Evolutionary conservation across 2,329 filamentous ascomycete genomes (phyloP).

Genomic region (Aspergillus novoparasiticus): DNA sequence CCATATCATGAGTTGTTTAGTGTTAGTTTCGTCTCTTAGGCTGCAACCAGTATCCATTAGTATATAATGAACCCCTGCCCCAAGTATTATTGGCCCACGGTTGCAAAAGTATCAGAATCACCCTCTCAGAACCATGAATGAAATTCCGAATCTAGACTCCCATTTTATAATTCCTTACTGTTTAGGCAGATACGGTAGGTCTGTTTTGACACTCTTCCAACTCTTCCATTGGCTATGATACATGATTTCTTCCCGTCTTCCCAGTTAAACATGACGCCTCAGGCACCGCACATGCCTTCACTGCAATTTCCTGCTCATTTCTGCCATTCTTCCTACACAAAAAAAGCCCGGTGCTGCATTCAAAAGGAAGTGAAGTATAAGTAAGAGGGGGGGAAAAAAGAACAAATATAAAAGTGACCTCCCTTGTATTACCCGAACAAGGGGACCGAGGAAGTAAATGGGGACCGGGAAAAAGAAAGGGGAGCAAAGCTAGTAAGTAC

Average conservation of each 20-base stretch:
- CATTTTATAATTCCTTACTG: neutral
- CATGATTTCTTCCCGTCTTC: slow-evolving; percentile 3
- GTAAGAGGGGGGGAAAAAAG: neutral
- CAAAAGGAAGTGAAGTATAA: slow-evolving; percentile 13
- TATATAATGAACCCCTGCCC: neutral
- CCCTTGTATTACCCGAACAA: neutral
- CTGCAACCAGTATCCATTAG: neutral
- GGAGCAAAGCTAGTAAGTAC: slow-evolving; percentile 30
- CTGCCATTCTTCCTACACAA: slow-evolving; percentile 10
- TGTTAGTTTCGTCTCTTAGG: neutral
- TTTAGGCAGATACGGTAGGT: neutral
- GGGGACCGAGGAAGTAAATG: slow-evolving; percentile 4
- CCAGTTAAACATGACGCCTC: neutral
- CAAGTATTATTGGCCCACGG: neutral
- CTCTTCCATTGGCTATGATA: slow-evolving; percentile 14
- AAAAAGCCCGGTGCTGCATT: slow-evolving; percentile 17
- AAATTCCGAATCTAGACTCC: neutral
- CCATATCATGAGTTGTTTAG: slow-evolving; percentile 2
- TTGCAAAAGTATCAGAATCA: neutral
- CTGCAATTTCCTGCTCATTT: slow-evolving; percentile 1
- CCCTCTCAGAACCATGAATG: neutral
- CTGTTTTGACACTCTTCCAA: neutral
- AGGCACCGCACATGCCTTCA: slow-evolving; percentile 1
- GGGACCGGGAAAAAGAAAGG: neutral
- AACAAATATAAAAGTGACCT: neutral